Conservation (phyloP, 306 rosid genomes). For the Crotalaria pallida region DNA sequence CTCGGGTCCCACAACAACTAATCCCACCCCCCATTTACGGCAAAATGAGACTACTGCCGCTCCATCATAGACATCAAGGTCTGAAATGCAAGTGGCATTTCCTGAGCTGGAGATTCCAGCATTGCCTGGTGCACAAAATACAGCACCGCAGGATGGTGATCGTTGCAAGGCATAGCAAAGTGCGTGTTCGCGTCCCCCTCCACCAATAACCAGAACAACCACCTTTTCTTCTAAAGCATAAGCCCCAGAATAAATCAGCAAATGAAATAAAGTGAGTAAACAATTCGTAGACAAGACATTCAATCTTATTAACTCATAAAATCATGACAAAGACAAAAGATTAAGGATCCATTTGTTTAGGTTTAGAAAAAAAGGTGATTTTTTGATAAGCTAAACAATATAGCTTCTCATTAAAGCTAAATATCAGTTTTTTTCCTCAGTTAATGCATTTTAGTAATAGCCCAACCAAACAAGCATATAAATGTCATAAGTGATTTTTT, state of each 20-base stretch:
- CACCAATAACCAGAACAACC: conserved; percentile 79
- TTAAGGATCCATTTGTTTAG: too few species aligned
- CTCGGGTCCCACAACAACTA: conserved; percentile 93
- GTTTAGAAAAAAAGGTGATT: too few species aligned
- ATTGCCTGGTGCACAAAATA: conserved; percentile 93
- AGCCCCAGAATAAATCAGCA: neutral
- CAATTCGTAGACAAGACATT: neutral
- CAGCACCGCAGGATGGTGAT: conserved; percentile 62
- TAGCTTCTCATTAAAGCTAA: too few species aligned
- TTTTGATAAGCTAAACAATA: too few species aligned
- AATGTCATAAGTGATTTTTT: too few species aligned
- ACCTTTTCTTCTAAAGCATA: conserved; percentile 38
- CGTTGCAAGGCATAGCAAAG: conserved; percentile 90
- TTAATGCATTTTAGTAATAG: too few species aligned
- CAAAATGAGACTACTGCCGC: conserved; percentile 65
- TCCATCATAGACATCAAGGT: conserved; percentile 61
- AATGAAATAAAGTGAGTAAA: neutral
- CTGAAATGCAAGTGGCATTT: conserved; percentile 69
- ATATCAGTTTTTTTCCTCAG: too few species aligned
- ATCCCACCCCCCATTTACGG: conserved; percentile 63
- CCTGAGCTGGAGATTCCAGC: conserved; percentile 84
- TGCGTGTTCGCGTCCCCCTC: conserved; percentile 97
- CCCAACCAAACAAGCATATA: too few species aligned
- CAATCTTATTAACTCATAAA: neutral
- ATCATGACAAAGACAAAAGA: neutral